A percentile compares a stretch with the other conserved stretches of the same genome.
phyloP scores from a whole-genome alignment of 2,329 filamentous ascomycete genomes.

The Colletotrichum siamense region DNA sequence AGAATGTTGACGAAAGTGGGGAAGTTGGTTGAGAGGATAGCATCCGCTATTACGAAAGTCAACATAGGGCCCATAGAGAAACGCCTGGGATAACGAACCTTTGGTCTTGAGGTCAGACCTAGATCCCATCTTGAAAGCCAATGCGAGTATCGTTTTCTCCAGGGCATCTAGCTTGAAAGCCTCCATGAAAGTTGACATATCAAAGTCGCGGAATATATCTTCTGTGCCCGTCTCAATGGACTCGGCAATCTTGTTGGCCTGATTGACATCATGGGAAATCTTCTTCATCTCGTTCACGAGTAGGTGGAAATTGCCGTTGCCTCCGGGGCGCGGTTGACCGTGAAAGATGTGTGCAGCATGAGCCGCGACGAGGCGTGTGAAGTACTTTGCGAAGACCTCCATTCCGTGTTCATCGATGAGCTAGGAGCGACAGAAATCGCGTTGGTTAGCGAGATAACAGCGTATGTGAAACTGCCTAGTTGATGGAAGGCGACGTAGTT shows the following conservation, averaged over 20 bases:
- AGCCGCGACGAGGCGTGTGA: conserved; percentile 87
- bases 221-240: conserved; percentile 89
- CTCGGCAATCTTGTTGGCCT: conserved; percentile 91
- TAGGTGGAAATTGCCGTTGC: conserved; percentile 84
- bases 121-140: conserved; percentile 85
- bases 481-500: background rate
- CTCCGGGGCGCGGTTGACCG: conserved; percentile 72
- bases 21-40: conserved; percentile 84
- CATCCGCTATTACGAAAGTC: conserved; percentile 70
- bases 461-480: background rate
- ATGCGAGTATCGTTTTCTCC: conserved; percentile 83
- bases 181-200: conserved; percentile 93
- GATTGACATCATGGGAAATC: conserved; percentile 78
- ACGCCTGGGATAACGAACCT: conserved; percentile 60
- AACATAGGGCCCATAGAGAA: conserved; percentile 46
- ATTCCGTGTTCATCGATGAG: conserved; percentile 98
- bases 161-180: conserved; percentile 93
- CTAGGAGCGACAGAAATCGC: conserved; percentile 46
- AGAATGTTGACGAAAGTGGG: conserved; percentile 79
- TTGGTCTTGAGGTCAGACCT: conserved; percentile 87
- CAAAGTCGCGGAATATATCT: conserved; percentile 94
- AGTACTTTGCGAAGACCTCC: conserved; percentile 97
- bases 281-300: conserved; percentile 86
- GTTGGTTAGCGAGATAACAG: conserved; percentile 14
- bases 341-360: conserved; percentile 94